Percentiles rank a stretch among this genome's conserved stretches.
Evolutionary conservation across 2,329 filamentous ascomycete species (phyloP).

Genomic region (Ilyonectria destructans): DNA sequence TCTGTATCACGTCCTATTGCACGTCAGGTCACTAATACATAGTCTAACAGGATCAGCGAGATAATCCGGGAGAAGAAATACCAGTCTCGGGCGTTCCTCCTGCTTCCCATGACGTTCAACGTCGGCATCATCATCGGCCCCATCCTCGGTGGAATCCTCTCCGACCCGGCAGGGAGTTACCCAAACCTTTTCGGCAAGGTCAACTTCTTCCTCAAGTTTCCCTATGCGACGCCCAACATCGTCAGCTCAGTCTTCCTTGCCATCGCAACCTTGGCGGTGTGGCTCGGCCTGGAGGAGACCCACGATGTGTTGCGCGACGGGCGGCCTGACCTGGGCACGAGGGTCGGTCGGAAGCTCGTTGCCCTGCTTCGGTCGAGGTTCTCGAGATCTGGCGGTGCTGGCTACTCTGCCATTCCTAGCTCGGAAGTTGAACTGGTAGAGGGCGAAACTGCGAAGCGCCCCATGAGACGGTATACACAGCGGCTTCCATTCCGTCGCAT

Average conservation of each 20-base stretch:
- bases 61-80: constrained; percentile 76
- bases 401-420: constrained; percentile 46
- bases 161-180: constrained; percentile 76
- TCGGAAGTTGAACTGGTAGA: constrained; percentile 44
- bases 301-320: constrained; percentile 61
- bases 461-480: constrained; percentile 59
- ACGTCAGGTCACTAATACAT: constrained; percentile 2
- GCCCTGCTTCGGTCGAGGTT: constrained; percentile 48
- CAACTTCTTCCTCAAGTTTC: constrained; percentile 64
- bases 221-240: constrained; percentile 71
- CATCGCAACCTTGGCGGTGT: constrained; percentile 61
- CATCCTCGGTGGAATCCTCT: constrained; percentile 77
- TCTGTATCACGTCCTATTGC: background rate
- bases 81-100: constrained; percentile 81
- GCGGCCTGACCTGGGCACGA: constrained; percentile 60
- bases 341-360: constrained; percentile 57
- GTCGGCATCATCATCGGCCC: constrained; percentile 82
- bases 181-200: constrained; percentile 65
- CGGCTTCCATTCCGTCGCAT: constrained; percentile 69
- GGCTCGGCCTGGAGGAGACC: constrained; percentile 70
- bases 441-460: constrained; percentile 20
- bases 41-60: constrained; percentile 70
- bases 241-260: constrained; percentile 66
- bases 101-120: constrained; percentile 83
- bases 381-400: constrained; percentile 17